Conservation (phyloP, 2,329 filamentous ascomycete genomes). For the Fusarium sp. region DNA sequence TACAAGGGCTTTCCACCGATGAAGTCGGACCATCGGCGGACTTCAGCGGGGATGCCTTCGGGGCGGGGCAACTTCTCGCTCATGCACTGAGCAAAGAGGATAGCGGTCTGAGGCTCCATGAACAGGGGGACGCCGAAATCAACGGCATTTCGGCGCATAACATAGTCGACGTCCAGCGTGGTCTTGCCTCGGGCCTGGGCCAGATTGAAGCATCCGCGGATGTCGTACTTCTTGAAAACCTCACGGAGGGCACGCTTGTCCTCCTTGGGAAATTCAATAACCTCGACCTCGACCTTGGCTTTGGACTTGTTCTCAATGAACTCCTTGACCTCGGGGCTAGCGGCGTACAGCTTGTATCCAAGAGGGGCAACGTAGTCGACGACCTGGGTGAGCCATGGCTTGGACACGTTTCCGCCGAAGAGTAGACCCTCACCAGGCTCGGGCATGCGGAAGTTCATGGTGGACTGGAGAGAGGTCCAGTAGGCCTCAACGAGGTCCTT, state of each 20-base stretch:
- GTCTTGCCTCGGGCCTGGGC: constrained; percentile 85
- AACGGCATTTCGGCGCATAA: constrained; percentile 97
- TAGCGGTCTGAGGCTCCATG: constrained; percentile 98
- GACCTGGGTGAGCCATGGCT: constrained; percentile 77
- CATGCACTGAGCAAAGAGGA: constrained; percentile 97
- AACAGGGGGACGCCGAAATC: constrained; percentile 98
- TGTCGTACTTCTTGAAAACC: constrained; percentile 97
- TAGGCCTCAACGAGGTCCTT: constrained; percentile 96
- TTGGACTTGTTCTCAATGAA: constrained; percentile 79
- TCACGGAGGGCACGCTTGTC: constrained; percentile 95
- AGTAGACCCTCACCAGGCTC: constrained; percentile 95
- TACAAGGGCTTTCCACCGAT: constrained; percentile 86
- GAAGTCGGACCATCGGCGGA: constrained; percentile 95
- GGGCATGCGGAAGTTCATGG: constrained; percentile 99
- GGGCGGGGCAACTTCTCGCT: constrained; percentile 90
- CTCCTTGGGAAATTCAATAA: constrained; percentile 96
- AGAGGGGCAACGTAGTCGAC: constrained; percentile 89
- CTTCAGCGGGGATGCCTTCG: constrained; percentile 90
- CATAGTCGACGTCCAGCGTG: constrained; percentile 91
- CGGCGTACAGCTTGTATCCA: constrained; percentile 93
- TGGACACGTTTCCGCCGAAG: constrained; percentile 84
- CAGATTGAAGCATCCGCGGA: constrained; percentile 95
- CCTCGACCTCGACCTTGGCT: constrained; percentile 76
- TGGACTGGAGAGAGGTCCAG: constrained; percentile 95
- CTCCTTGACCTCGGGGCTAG: constrained; percentile 80